phyloP scores from a whole-genome alignment of 116 monocot genomes.

The Phalaenopsis hybrid region DNA sequence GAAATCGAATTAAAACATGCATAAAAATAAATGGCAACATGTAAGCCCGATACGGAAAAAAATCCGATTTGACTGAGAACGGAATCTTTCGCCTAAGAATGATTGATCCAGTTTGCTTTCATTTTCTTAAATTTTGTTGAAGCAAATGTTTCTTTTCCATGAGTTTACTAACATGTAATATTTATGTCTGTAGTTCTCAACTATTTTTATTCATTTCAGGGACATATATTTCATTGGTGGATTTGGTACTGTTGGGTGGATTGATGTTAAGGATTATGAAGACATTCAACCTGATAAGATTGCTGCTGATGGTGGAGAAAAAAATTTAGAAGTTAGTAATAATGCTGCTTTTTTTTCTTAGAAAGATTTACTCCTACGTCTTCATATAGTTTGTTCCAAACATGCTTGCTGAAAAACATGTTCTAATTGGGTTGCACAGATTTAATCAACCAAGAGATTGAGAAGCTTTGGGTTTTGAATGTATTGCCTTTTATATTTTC shows the following conservation, averaged over 20 bases:
- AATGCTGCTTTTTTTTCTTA: conserved; percentile 2
- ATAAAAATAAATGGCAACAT: neutral
- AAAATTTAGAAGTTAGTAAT: conserved; percentile 65
- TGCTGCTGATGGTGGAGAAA: conserved; percentile 79
- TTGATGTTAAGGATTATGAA: conserved; percentile 91
- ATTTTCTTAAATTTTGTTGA: neutral
- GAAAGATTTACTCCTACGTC: neutral
- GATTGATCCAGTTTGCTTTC: neutral
- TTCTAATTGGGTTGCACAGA: neutral
- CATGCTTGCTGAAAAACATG: neutral
- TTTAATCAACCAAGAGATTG: neutral
- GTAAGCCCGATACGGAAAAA: neutral
- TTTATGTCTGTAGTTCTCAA: too few species aligned
- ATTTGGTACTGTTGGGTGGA: conserved; percentile 92
- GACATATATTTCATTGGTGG: conserved; percentile 97
- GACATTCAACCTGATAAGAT: conserved; percentile 75
- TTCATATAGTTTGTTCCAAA: neutral
- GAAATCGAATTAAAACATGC: neutral
- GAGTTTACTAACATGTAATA: neutral
- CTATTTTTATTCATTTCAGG: conserved; percentile 24
- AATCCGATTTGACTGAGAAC: neutral
- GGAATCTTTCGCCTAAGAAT: neutral
- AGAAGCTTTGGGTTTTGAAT: neutral
- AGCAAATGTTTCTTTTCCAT: neutral
- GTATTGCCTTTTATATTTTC: neutral